Evolutionary conservation across 192 early-diverging fungal species (phyloP).

Genomic region (Chytriomyces hyalinus): DNA sequence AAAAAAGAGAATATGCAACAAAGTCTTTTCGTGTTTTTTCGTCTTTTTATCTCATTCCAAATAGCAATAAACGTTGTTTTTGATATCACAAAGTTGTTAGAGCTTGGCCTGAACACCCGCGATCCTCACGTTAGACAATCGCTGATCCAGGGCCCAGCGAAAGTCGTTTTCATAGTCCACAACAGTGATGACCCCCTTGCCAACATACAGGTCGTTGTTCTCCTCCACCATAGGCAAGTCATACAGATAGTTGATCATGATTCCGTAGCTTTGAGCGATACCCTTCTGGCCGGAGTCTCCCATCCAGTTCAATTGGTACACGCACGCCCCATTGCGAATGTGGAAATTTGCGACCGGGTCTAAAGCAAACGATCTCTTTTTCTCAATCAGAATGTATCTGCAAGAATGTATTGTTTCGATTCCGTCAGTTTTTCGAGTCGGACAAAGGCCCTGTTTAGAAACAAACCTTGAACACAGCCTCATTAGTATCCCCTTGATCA

Average conservation of each 20-base stretch:
- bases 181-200: slow-evolving; percentile 49
- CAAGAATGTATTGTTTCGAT: no score
- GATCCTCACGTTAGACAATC: neutral
- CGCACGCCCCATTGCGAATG: slow-evolving; percentile 89
- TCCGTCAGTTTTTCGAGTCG: neutral
- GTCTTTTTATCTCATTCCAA: no score
- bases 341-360: slow-evolving; percentile 98
- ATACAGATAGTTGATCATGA: slow-evolving; percentile 80
- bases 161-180: slow-evolving; percentile 31
- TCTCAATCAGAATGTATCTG: slow-evolving; percentile 73
- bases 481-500: slow-evolving; percentile 64
- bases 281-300: slow-evolving; percentile 84
- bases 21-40: no score
- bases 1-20: no score
- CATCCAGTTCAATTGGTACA: slow-evolving; percentile 87
- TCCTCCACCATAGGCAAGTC: slow-evolving; percentile 69
- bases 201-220: slow-evolving; percentile 73
- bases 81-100: no score
- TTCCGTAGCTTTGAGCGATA: slow-evolving; percentile 81
- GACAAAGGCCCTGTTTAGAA: neutral
- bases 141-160: slow-evolving; percentile 30
- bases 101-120: neutral
- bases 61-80: no score
- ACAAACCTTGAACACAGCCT: slow-evolving; percentile 66
- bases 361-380: slow-evolving; percentile 65